These are phyloP conservation scores for Penicillium mononematosum DNA, from an alignment of 495 filamentous ascomycete species.

Conservation along the genomic window DNA sequence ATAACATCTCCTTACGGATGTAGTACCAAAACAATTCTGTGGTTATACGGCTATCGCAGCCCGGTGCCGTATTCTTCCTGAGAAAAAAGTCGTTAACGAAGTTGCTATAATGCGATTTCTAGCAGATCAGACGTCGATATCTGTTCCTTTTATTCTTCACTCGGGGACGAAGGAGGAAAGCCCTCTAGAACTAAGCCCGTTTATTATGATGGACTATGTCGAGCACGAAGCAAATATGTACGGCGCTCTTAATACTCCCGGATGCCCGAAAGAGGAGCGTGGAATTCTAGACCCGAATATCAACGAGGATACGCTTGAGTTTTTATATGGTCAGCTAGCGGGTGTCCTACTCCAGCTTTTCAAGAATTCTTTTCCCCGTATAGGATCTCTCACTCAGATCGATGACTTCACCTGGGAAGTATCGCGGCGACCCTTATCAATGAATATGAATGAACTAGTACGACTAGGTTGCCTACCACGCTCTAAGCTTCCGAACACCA, in stretches of 20 bases:
- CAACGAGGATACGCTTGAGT: conserved; percentile 25
- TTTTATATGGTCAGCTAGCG: conserved; percentile 27
- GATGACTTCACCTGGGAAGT: conserved; percentile 25
- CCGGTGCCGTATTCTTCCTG: conserved; percentile 22
- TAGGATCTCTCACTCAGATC: conserved; percentile 35
- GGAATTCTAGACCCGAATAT: conserved; percentile 33
- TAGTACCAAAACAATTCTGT: conserved; percentile 7
- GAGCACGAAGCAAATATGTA: conserved; percentile 31
- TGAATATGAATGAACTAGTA: conserved; percentile 36
- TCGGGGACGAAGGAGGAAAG: conserved; percentile 30
- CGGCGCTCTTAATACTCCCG: conserved; percentile 29
- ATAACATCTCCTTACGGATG: conserved; percentile 19
- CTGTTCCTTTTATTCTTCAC: conserved; percentile 30
- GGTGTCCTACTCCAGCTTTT: conserved; percentile 34
- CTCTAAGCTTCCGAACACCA: conserved; percentile 37
- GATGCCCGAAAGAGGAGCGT: conserved; percentile 9
- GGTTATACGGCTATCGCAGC: conserved; percentile 15
- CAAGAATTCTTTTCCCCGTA: conserved; percentile 26
- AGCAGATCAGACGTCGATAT: conserved; percentile 35
- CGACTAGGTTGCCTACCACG: conserved; percentile 26
- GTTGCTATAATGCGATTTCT: conserved; percentile 45
- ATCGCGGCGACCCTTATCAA: conserved; percentile 20
- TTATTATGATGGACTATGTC: conserved; percentile 41
- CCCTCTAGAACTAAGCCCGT: conserved; percentile 35
- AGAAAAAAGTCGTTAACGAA: conserved; percentile 42